Evolutionary conservation across 208 protist genomes (phyloP), one percentile per base, ranked within the genome.

Genomic region (Novymonas esmeraldas): DNA sequence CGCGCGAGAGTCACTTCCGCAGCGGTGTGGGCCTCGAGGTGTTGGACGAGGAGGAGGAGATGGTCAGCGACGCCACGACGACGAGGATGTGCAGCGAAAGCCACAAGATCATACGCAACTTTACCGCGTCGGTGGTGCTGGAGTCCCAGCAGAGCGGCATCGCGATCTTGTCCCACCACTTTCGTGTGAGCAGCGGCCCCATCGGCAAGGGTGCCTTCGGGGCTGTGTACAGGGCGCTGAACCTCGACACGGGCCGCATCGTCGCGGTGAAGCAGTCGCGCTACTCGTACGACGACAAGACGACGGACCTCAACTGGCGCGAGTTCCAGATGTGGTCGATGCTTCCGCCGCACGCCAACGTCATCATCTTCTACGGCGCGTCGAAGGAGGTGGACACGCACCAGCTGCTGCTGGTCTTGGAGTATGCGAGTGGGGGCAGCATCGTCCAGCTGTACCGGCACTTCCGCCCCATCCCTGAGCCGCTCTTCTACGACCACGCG

Each of bases 231-330:
- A 77, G 70, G 34, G 84, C 84, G 29, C 69, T 90, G 31, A 81
- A 90, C 61, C 75, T 90, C 22, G 78, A 87, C 45, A 87, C 76
- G 18, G 84, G 84, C 49, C 33, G 62, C 29, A 79, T 84, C 41
- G 81, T 90, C 5, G 84, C 84, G 16, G 84, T 90, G 34, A 90
- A 90, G 64, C 81, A 90, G 70, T 86, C 79, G 2, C 83, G 83
- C 62, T 82, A 76, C 62, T 71, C 67, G 18, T 70, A 82, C 56
- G 74, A 75, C 36, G 48, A 64, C 41, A 73, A 69, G 6, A 67
- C 80, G 11, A 54, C 64, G 20, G 68, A 83, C 52, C 52, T 84
- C 26, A 86, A 86, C 68, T 81, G 74, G 76, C 66, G 76, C 33
- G 83, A 89, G 73, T 81, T 89, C 55, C 70, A 79, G 56, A 81